Evolutionary conservation across 2,329 filamentous ascomycete genomes (phyloP).

Genomic region (Cercospora beticola): DNA sequence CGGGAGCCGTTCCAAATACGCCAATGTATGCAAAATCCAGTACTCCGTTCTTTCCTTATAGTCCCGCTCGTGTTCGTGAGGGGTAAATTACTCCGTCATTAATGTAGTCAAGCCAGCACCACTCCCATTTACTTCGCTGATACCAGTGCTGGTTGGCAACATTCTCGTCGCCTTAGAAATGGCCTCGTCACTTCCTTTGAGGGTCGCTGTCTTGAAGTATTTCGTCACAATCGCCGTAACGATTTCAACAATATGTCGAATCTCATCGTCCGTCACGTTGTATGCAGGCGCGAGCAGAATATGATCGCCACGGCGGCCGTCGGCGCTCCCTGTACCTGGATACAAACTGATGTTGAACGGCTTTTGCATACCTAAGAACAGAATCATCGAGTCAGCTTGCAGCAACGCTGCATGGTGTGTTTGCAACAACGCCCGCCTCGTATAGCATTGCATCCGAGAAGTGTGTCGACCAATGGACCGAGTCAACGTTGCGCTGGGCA

Average conservation of each 20-base stretch:
- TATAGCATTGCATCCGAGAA: background rate
- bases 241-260: slow-evolving; percentile 56
- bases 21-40: background rate
- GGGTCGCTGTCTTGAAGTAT: slow-evolving; percentile 38
- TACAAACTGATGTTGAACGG: slow-evolving; percentile 61
- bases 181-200: background rate
- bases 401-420: background rate
- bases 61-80: background rate
- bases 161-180: background rate
- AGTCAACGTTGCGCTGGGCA: background rate
- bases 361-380: slow-evolving; percentile 40
- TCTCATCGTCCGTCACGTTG: slow-evolving; percentile 58
- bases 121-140: background rate
- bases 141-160: background rate
- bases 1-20: background rate
- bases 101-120: background rate
- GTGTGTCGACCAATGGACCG: background rate
- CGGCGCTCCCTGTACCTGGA: slow-evolving; percentile 61
- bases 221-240: slow-evolving; percentile 55
- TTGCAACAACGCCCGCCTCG: background rate
- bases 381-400: background rate
- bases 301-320: slow-evolving; percentile 64
- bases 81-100: background rate
- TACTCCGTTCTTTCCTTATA: background rate
- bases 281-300: slow-evolving; percentile 69